Evolutionary conservation across 139 green algal genomes (phyloP), one percentile per base, ranked within the genome.

Genomic region (Volvox reticuliferus): DNA sequence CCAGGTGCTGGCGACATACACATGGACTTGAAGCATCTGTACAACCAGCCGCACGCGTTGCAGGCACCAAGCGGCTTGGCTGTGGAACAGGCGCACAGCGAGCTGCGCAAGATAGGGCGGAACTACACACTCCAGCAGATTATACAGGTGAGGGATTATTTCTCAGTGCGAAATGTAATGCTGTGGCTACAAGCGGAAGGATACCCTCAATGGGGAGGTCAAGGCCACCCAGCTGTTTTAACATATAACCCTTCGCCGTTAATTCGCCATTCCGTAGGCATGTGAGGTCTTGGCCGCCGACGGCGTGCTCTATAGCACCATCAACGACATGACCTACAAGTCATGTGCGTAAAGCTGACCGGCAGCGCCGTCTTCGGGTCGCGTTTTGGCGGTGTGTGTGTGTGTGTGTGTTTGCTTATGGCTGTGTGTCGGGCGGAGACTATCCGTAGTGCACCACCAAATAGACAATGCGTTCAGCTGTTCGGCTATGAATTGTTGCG

Each of bases 241-340:
- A n/a, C n/a, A n/a, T n/a, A n/a, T n/a, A 55, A 55, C 44, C 44
- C 44, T 55, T 55, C 44, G 9, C 44, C 9, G 44, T 9, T 9
- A 14, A 55, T 55, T 55, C 44, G 44, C 44, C 9, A 9, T 55
- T 55, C 44, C 44, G 61, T 77, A 91, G 87, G 33, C 76, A 0
- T 86, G 75, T 28, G 88, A 95, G 0, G 84, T 87, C 36, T 76
- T 98, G 90, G 65, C 87, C 16, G 92, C 96, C 80, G 95, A 99
- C 61, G 97, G 96, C 22, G 93, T 97, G 79, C 24, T 98, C 24
- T 99, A 98, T 93, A 96, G 93, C 63, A 98, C 96, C 24, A 91
- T 94, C 68, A 96, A 98, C 87, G 97, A 99, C 80, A 76, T 92
- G 69, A 96, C 97, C 93, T 97, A 90, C 92, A 97, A 97, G 93